These are phyloP conservation scores for Chaetothyriales sp. DNA, from an alignment of 2,329 filamentous ascomycete species.

Conservation along the genomic window DNA sequence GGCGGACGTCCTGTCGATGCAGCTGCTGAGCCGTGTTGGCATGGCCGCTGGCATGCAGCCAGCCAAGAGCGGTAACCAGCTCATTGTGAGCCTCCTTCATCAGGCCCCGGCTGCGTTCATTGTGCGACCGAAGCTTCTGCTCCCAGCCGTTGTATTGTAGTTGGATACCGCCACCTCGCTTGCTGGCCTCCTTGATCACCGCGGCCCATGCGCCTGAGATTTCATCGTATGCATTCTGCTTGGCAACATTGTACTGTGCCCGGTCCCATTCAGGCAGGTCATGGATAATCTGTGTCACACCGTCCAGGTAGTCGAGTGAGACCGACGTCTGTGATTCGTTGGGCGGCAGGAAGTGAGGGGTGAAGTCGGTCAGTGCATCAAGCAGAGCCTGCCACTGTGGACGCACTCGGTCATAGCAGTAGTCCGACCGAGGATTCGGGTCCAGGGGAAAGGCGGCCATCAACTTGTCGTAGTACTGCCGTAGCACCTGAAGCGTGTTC, in stretches of 20 bases:
- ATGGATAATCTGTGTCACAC: conserved; percentile 80
- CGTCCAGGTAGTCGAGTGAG: conserved; percentile 76
- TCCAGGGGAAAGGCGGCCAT: conserved; percentile 71
- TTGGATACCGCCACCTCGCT: conserved; percentile 78
- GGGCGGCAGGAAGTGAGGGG: conserved; percentile 85
- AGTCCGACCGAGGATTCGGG: conserved; percentile 72
- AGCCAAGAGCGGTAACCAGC: conserved; percentile 58
- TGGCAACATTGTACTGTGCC: conserved; percentile 76
- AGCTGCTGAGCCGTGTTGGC: conserved; percentile 11
- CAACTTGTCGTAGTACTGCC: conserved; percentile 65
- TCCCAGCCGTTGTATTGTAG: conserved; percentile 88
- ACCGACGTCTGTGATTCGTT: conserved; percentile 70
- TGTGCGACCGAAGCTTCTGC: conserved; percentile 70
- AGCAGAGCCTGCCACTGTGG: conserved; percentile 65
- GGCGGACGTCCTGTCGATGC: conserved; percentile 32
- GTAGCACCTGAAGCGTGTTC: conserved; percentile 64
- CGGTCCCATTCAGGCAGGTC: conserved; percentile 81
- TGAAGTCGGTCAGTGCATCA: conserved; percentile 85
- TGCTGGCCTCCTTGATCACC: conserved; percentile 79
- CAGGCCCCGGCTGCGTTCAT: conserved; percentile 69
- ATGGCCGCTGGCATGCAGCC: conserved; percentile 45
- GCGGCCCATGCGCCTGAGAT: conserved; percentile 85
- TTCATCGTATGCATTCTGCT: conserved; percentile 91
- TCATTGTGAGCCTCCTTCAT: conserved; percentile 66
- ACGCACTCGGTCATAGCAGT: conserved; percentile 84